Evolutionary conservation across 495 filamentous ascomycete genomes (phyloP).

Genomic region (Geoglossum glabrum): DNA sequence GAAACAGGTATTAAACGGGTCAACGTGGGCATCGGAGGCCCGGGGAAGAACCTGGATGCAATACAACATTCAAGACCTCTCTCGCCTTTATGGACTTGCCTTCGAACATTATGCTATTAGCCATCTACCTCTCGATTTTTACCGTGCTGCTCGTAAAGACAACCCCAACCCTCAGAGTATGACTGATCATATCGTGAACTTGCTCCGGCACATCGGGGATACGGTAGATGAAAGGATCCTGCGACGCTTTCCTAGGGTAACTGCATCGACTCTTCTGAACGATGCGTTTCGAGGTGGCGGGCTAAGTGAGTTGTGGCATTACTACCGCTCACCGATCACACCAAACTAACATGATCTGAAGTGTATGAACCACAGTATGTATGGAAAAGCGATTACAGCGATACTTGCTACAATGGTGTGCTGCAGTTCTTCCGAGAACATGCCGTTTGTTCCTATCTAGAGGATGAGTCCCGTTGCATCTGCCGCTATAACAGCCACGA

Average conservation of each 20-base stretch:
- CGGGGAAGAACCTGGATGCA: not conserved
- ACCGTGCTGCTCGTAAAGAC: not conserved
- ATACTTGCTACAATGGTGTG: not conserved
- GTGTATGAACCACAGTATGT: not conserved
- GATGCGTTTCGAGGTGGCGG: not conserved
- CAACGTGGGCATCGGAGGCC: not conserved
- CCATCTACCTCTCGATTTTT: not conserved
- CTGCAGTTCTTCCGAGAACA: not conserved
- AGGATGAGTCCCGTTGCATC: not conserved
- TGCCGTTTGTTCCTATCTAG: not conserved
- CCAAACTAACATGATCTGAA: not conserved
- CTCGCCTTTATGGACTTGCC: not conserved
- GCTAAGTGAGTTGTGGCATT: not conserved
- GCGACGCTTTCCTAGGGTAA: not conserved
- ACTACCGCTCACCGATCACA: not conserved
- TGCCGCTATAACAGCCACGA: not conserved
- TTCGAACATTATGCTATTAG: not conserved
- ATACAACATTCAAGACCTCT: not conserved
- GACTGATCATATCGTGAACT: not conserved
- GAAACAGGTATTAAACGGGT: not conserved
- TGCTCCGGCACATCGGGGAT: not conserved
- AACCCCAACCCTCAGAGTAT: not conserved
- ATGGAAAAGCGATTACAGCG: not conserved
- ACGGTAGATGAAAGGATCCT: not conserved
- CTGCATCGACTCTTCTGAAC: not conserved